Evolutionary conservation across 768 basidiomycete species (phyloP).

Genomic region (Lanmaoa rubissima): DNA sequence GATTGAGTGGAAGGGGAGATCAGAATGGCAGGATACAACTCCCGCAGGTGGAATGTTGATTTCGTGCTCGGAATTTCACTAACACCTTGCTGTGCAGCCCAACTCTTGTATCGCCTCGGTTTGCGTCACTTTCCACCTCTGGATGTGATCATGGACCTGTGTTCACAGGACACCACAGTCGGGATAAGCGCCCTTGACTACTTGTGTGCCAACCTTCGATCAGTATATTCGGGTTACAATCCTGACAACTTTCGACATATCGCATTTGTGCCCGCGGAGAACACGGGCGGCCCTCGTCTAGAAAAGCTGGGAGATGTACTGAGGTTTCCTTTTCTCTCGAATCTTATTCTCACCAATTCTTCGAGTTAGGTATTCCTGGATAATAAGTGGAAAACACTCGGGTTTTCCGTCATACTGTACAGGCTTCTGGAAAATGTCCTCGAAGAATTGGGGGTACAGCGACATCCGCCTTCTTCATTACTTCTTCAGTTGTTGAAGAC

Average conservation of each 20-base stretch:
- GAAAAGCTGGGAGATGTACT: conserved; percentile 1
- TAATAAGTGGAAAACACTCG: conserved; percentile 8
- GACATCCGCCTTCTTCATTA: too few relatives aligned
- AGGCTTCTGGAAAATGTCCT: too few relatives aligned
- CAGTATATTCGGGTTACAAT: conserved; percentile 44
- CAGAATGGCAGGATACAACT: conserved; percentile 53
- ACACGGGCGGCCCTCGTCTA: neutral
- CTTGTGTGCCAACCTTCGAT: conserved; percentile 48
- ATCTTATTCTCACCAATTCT: neutral
- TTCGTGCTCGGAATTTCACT: neutral
- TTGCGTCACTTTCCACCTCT: neutral
- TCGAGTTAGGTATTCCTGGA: conserved; percentile 2
- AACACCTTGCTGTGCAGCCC: neutral
- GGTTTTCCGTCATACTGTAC: too few relatives aligned
- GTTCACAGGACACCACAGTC: conserved; percentile 37
- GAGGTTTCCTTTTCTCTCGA: too few relatives aligned
- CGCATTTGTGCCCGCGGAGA: conserved; percentile 3
- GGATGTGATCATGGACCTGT: too few relatives aligned
- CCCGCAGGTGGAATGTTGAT: neutral
- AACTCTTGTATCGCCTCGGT: neutral
- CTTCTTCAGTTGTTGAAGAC: too few relatives aligned
- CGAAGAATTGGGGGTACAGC: too few relatives aligned
- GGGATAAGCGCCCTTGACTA: conserved; percentile 67
- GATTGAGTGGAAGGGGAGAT: conserved; percentile 74
- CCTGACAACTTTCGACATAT: conserved; percentile 33